phyloP scores from a whole-genome alignment of 2,329 filamentous ascomycete species.

The Xylariaceae sp. region DNA sequence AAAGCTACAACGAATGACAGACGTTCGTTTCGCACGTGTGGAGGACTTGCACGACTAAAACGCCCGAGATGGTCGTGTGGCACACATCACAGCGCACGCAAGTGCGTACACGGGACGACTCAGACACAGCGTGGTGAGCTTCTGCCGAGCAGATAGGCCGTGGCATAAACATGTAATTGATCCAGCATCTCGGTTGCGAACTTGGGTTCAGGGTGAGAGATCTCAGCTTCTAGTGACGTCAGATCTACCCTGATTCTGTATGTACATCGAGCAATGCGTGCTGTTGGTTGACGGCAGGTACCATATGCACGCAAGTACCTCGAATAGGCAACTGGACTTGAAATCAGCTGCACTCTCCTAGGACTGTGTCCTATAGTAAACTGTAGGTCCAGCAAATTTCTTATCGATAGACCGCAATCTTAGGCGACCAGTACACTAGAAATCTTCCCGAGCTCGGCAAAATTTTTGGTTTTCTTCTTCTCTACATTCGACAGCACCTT shows the following conservation, averaged over 20 bases:
- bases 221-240: too few species aligned
- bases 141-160: too few species aligned
- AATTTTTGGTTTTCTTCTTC: slow-evolving; percentile 16
- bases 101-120: neutral
- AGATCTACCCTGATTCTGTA: too few species aligned
- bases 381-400: neutral
- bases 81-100: neutral
- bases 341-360: too few species aligned
- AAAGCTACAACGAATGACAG: slow-evolving; percentile 22
- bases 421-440: neutral
- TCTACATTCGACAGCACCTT: slow-evolving; percentile 33
- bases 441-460: neutral
- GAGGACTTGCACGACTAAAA: slow-evolving; percentile 4
- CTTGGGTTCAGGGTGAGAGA: too few species aligned
- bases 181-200: too few species aligned
- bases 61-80: slow-evolving; percentile 13
- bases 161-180: too few species aligned
- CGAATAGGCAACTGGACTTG: too few species aligned
- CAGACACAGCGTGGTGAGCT: neutral
- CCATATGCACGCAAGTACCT: too few species aligned
- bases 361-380: too few species aligned
- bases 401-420: slow-evolving; percentile 12
- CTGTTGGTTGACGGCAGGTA: too few species aligned
- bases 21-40: slow-evolving; percentile 26
- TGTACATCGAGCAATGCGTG: too few species aligned